Base-by-base conservation (phyloP, 2,329 filamentous ascomycete genomes). In the Aspergillus intermedius region DNA sequence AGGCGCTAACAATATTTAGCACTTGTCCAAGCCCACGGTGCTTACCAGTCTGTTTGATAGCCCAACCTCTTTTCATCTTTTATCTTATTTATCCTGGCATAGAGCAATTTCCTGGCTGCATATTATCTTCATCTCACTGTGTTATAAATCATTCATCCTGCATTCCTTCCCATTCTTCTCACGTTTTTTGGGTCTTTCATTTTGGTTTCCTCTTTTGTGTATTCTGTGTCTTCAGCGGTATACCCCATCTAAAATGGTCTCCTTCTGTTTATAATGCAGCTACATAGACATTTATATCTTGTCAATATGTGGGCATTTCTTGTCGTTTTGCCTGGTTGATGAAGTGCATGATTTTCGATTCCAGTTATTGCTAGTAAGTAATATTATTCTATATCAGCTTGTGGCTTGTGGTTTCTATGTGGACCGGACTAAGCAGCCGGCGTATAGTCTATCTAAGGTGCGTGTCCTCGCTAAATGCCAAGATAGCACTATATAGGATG, bases 1-100 rank as follows among this genome's bases (percentile, higher is more conserved):
- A 6, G 42, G 42, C 52, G 49, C 45, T 60, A 48, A 57, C 46
- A 5, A 39, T 45, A 3, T 5, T 32, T 50, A 74, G 71, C 69
- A 52, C 69, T 74, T 52, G 54, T 71, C 57, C 60, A 73, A 48
- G 71, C 71, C 47, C 68, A 74, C 60, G 59, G 47, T 40, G 59
- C 63, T 40, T 58, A 61, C 49, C 56, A 61, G 54, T 45, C 48
- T 28, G 35, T 48, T 21, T 44, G 49, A 44, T 54, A 54, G 28
- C 25, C 7, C 15, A 40, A 30, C 41, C 15, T 21, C 28, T 22
- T 49, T 44, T 12, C 44, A 44, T 15, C 40, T 19, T 42, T 19
- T 42, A 21, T 23, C 8, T 22, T n/a, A 32, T 30, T 15, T n/a
- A 10, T 17, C 22, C 28, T 35, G n/a, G 17, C 41, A 43, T 43